phyloP scores from a whole-genome alignment of 2,329 filamentous ascomycete genomes.

The Ophiognomonia clavigignenti-juglandacearum region DNA sequence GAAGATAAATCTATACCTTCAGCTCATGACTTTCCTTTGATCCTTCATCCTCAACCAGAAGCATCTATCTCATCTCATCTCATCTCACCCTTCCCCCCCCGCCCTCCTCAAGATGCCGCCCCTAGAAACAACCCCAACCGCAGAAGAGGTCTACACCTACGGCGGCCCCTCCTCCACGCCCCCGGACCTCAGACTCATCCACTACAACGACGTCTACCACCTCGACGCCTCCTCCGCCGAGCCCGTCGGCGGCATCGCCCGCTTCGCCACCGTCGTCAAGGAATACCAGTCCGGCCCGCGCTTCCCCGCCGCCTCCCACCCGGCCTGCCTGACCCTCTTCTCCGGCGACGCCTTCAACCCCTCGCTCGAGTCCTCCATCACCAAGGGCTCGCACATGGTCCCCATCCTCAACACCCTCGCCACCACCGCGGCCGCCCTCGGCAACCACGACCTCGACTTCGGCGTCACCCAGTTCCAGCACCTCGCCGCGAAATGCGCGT shows the following conservation, averaged over 20 bases:
- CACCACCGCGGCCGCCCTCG: slow-evolving; percentile 77
- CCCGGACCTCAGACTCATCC: slow-evolving; percentile 75
- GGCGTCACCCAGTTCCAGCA: slow-evolving; percentile 76
- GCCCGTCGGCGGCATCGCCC: slow-evolving; percentile 73
- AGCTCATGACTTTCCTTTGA: too few relatives aligned
- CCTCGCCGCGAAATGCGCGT: slow-evolving; percentile 68
- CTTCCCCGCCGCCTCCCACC: slow-evolving; percentile 59
- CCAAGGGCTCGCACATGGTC: slow-evolving; percentile 88
- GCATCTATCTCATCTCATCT: neutral
- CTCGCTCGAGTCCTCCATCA: slow-evolving; percentile 81
- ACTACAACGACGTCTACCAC: slow-evolving; percentile 95
- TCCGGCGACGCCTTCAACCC: slow-evolving; percentile 93
- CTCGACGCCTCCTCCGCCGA: slow-evolving; percentile 71
- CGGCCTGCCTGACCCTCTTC: slow-evolving; percentile 72
- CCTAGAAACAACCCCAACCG: slow-evolving; percentile 9
- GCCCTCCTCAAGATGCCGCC: slow-evolving; percentile 5
- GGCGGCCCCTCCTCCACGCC: slow-evolving; percentile 25
- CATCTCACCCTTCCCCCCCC: neutral
- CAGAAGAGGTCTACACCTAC: slow-evolving; percentile 23
- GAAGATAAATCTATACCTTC: too few relatives aligned
- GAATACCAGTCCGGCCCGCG: slow-evolving; percentile 63
- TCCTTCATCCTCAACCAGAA: neutral
- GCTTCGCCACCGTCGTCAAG: slow-evolving; percentile 75
- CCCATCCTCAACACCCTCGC: slow-evolving; percentile 73
- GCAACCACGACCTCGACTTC: slow-evolving; percentile 92